A percentile compares a stretch with the other conserved stretches of the same genome.
phyloP scores from a whole-genome alignment of 176 grass and related monocot species.

The Phyllostachys edulis region DNA sequence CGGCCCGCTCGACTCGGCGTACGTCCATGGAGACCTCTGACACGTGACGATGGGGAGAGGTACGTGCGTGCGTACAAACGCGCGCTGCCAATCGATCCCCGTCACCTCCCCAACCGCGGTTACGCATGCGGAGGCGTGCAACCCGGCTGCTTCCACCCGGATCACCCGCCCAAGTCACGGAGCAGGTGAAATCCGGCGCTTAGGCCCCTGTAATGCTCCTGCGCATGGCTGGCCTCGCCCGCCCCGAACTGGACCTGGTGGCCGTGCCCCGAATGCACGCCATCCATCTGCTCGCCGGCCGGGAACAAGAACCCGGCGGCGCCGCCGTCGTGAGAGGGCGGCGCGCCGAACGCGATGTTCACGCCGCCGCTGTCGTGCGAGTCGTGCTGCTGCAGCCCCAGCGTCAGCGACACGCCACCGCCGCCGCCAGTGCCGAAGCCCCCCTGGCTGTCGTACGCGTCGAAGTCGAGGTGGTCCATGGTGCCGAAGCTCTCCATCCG shows the following conservation, averaged over 20 bases:
- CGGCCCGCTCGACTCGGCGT: too few relatives aligned
- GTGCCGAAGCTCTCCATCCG: constrained; percentile 47
- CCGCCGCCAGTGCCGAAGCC: constrained; percentile 11
- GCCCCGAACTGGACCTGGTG: constrained; percentile 36
- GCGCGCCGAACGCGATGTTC: constrained; percentile 62
- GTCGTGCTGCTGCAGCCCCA: constrained; percentile 81
- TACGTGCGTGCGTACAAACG: not conserved
- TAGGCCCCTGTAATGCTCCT: constrained; percentile 39
- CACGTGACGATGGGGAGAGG: too few relatives aligned
- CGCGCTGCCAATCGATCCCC: not conserved
- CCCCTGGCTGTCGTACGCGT: constrained; percentile 33
- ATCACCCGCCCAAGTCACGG: constrained; percentile 57
- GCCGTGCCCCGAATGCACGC: constrained; percentile 29
- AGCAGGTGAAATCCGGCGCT: constrained; percentile 52
- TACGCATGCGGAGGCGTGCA: not conserved
- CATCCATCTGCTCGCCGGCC: constrained; percentile 41
- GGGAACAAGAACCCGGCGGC: constrained; percentile 41
- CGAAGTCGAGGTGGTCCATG: constrained; percentile 57
- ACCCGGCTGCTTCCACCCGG: not conserved
- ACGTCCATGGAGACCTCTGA: not conserved
- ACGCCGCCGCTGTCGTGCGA: constrained; percentile 35
- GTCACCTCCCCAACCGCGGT: not conserved
- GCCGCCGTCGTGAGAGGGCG: constrained; percentile 10
- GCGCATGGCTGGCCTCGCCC: constrained; percentile 24
- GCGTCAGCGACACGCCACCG: constrained; percentile 66